A percentile compares a stretch with the other conserved stretches of the same genome.
Evolutionary conservation across 495 filamentous ascomycete species (phyloP).

Genomic region (Choiromyces venosus): DNA sequence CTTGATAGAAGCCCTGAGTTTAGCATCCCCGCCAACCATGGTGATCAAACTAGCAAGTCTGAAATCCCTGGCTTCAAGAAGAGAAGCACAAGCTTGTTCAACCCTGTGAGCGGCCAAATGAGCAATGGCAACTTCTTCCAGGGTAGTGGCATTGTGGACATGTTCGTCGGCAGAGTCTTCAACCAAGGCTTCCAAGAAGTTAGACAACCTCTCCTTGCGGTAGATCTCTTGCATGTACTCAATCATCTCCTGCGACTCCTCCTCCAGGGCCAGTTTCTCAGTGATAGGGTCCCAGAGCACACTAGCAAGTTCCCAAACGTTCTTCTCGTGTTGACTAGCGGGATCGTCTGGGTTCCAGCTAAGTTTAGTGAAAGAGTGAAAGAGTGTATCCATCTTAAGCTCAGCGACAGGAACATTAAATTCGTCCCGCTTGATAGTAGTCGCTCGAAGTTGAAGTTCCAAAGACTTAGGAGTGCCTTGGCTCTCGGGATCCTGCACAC

Average conservation of each 20-base stretch:
- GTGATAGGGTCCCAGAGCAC: conserved; percentile 75
- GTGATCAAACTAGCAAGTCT: conserved; percentile 77
- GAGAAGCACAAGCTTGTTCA: conserved; percentile 69
- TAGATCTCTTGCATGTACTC: conserved; percentile 38
- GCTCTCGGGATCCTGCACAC: conserved; percentile 20
- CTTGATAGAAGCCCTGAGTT: conserved; percentile 60
- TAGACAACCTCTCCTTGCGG: conserved; percentile 52
- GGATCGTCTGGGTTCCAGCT: conserved; percentile 33
- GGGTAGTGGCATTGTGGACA: conserved; percentile 49
- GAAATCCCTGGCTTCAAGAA: conserved; percentile 66
- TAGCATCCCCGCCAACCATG: conserved; percentile 65
- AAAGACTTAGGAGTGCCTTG: conserved; percentile 44
- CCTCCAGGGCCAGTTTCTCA: conserved; percentile 49
- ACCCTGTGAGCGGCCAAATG: conserved; percentile 71
- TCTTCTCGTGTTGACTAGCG: conserved; percentile 51
- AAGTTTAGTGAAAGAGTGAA: conserved; percentile 34
- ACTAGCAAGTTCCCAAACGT: conserved; percentile 70
- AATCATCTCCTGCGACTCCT: conserved; percentile 38
- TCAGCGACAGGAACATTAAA: conserved; percentile 50
- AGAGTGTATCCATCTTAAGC: conserved; percentile 25
- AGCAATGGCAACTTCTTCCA: conserved; percentile 79
- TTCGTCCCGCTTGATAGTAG: conserved; percentile 42
- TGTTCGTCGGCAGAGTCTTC: conserved; percentile 51
- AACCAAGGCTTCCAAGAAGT: conserved; percentile 62
- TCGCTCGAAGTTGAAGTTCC: conserved; percentile 45